These are phyloP conservation scores for Halenospora varia DNA, from an alignment of 495 filamentous ascomycete genomes.

Conservation along the genomic window DNA sequence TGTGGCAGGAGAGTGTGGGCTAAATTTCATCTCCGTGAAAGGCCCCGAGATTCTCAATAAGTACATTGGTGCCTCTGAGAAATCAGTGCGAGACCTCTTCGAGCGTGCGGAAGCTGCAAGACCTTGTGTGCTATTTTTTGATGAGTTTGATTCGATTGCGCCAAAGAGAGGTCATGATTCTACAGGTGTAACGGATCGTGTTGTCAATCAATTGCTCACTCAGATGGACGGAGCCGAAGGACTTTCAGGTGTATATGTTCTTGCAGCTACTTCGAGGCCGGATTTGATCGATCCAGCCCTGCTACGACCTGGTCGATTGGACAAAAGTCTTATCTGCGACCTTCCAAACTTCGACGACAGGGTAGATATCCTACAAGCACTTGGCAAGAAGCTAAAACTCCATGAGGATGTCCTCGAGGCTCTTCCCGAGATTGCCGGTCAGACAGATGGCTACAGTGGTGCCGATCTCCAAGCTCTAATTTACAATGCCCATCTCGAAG, in stretches of 20 bases:
- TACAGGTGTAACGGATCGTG: slow-evolving; percentile 95
- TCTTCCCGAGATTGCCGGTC: slow-evolving; percentile 61
- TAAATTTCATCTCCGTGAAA: slow-evolving; percentile 98
- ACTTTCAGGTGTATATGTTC: slow-evolving; percentile 87
- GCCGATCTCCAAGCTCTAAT: slow-evolving; percentile 93
- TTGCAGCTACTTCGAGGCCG: slow-evolving; percentile 86
- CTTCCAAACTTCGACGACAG: slow-evolving; percentile 76
- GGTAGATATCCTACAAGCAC: slow-evolving; percentile 78
- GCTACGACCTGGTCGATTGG: slow-evolving; percentile 80
- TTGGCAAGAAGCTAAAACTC: slow-evolving; percentile 74
- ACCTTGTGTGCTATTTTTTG: slow-evolving; percentile 94
- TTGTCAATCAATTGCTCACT: slow-evolving; percentile 95
- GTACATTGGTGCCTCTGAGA: slow-evolving; percentile 95
- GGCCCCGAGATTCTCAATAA: slow-evolving; percentile 98
- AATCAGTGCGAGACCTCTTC: slow-evolving; percentile 90
- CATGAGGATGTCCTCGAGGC: slow-evolving; percentile 51
- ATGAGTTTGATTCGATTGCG: slow-evolving; percentile 96
- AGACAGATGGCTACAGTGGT: slow-evolving; percentile 89
- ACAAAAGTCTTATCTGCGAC: slow-evolving; percentile 87
- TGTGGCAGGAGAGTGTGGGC: slow-evolving; percentile 90
- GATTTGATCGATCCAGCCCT: slow-evolving; percentile 94
- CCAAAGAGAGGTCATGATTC: slow-evolving; percentile 96
- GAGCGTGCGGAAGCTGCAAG: slow-evolving; percentile 84
- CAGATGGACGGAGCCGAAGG: slow-evolving; percentile 99
- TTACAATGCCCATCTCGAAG: slow-evolving; percentile 95